Conservation (phyloP, 2,329 filamentous ascomycete species). For the Nothophoma quercina region DNA sequence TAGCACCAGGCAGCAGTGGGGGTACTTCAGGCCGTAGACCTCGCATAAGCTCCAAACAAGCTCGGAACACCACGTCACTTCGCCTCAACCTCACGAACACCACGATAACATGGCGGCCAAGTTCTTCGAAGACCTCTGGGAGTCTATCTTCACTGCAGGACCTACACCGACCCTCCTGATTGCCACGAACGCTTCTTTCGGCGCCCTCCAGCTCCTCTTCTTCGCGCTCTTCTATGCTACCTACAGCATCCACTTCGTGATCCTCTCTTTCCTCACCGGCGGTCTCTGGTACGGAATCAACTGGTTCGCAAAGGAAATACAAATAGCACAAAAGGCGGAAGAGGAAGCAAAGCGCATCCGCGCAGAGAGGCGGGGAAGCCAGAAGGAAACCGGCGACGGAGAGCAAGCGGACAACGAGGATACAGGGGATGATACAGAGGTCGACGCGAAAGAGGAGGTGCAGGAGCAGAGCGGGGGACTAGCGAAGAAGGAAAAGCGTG, state of each 20-base stretch:
- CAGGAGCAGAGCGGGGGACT: constrained; percentile 29
- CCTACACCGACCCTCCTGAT: constrained; percentile 86
- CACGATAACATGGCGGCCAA: constrained; percentile 44
- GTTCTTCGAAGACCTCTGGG: constrained; percentile 80
- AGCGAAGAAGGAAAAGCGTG: constrained; percentile 25
- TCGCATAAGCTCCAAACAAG: constrained; percentile 5
- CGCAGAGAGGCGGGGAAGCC: constrained; percentile 52
- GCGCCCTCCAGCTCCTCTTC: constrained; percentile 80
- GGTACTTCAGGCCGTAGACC: constrained; percentile 6
- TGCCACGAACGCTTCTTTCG: constrained; percentile 91
- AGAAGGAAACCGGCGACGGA: constrained; percentile 45
- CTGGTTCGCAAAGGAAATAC: constrained; percentile 84
- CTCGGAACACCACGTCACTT: constrained; percentile 9
- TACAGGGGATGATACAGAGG: constrained; percentile 57
- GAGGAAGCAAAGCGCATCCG: constrained; percentile 59
- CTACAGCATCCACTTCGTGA: constrained; percentile 85
- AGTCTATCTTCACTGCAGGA: constrained; percentile 91
- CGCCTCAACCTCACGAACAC: background rate
- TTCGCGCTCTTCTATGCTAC: constrained; percentile 79
- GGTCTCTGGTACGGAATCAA: constrained; percentile 94
- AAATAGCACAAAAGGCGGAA: constrained; percentile 55
- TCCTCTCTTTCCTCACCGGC: constrained; percentile 79
- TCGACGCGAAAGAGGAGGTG: constrained; percentile 44
- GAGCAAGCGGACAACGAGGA: constrained; percentile 52
- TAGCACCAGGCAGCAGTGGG: constrained; percentile 14